Conservation (phyloP, 108 stramenopile species). For the Pseudonitzschia multiseries region DNA sequence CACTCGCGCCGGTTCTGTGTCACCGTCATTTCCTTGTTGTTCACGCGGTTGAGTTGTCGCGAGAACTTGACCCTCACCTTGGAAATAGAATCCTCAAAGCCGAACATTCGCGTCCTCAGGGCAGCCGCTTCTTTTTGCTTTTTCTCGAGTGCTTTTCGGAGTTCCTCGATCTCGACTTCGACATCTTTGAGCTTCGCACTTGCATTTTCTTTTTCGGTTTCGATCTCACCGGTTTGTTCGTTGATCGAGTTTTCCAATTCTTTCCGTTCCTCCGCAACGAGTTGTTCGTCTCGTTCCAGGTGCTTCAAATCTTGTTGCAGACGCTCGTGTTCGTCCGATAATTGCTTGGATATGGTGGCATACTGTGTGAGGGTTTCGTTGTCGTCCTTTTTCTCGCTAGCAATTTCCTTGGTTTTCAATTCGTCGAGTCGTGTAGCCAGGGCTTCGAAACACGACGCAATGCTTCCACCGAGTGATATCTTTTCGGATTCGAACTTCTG, state of each 20-base stretch:
- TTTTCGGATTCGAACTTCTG: constrained; percentile 55
- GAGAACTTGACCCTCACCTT: constrained; percentile 73
- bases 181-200: constrained; percentile 55
- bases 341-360: constrained; percentile 57
- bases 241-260: constrained; percentile 77
- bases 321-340: constrained; percentile 73
- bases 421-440: constrained; percentile 49
- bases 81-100: constrained; percentile 60
- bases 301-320: constrained; percentile 73
- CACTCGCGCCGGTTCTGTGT: constrained; percentile 78
- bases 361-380: constrained; percentile 63
- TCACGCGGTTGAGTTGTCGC: constrained; percentile 67
- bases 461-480: constrained; percentile 43
- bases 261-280: constrained; percentile 66
- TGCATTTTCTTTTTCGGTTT: constrained; percentile 52
- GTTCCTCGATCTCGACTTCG: constrained; percentile 69
- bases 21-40: constrained; percentile 72
- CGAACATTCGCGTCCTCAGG: constrained; percentile 59
- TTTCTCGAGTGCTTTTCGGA: constrained; percentile 52
- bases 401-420: constrained; percentile 48
- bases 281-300: constrained; percentile 78
- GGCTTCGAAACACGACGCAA: constrained; percentile 58
- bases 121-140: constrained; percentile 59
- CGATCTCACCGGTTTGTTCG: constrained; percentile 73
- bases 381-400: constrained; percentile 35